These are phyloP conservation scores for Cryphonectria carpinicola DNA, from an alignment of 2,329 filamentous ascomycete species.

Conservation along the genomic window DNA sequence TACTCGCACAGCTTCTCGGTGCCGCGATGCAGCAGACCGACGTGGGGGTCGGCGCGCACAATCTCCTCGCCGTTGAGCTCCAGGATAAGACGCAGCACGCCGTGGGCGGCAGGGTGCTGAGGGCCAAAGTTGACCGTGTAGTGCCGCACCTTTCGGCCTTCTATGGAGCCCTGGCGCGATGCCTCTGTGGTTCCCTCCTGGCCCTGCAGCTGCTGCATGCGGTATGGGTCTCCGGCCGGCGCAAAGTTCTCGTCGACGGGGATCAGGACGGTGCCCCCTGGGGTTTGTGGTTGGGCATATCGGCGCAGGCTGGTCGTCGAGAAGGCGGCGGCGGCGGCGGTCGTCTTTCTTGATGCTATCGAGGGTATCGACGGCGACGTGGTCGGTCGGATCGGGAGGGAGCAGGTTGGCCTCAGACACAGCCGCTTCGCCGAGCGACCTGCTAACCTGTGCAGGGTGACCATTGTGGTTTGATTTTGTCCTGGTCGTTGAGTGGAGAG, in stretches of 20 bases:
- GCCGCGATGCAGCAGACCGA: slow-evolving; percentile 92
- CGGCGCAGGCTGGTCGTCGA: slow-evolving; percentile 66
- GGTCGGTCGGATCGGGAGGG: slow-evolving; percentile 32
- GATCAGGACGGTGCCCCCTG: slow-evolving; percentile 64
- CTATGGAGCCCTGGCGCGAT: slow-evolving; percentile 52
- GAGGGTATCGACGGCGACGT: slow-evolving; percentile 30
- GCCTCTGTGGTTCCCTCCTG: slow-evolving; percentile 49
- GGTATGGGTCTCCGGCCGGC: slow-evolving; percentile 50
- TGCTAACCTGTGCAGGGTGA: slow-evolving; percentile 73
- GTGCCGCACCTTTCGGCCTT: slow-evolving; percentile 86
- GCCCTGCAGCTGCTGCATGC: slow-evolving; percentile 48
- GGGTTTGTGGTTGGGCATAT: slow-evolving; percentile 60
- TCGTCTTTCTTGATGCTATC: slow-evolving; percentile 34
- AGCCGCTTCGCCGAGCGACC: slow-evolving; percentile 71
- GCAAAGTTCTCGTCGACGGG: slow-evolving; percentile 68
- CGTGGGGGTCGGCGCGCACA: slow-evolving; percentile 92
- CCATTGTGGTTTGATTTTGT: slow-evolving; percentile 58
- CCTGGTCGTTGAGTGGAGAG: slow-evolving; percentile 36
- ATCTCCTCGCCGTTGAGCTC: slow-evolving; percentile 99
- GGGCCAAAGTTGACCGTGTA: slow-evolving; percentile 99
- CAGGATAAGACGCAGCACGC: slow-evolving; percentile 94
- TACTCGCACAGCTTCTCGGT: slow-evolving; percentile 99
- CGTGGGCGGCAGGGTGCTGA: slow-evolving; percentile 97
- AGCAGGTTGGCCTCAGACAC: slow-evolving; percentile 52
- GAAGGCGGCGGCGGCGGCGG: slow-evolving; percentile 49